Percentiles rank a stretch among this genome's conserved stretches.
phyloP scores from a whole-genome alignment of 2,329 filamentous ascomycete species.

The Talaromyces sp. region DNA sequence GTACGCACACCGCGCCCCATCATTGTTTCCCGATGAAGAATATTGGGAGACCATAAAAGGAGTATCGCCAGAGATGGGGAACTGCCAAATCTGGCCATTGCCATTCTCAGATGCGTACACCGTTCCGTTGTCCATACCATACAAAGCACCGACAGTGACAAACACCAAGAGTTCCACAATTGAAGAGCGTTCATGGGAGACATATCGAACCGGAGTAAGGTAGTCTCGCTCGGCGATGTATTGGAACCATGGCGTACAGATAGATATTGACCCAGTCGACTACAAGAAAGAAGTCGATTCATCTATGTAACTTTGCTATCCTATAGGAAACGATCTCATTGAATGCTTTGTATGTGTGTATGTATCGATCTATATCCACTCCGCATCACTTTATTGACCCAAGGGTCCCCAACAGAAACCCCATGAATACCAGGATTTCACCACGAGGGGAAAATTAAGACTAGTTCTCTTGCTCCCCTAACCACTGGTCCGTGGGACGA shows the following conservation, averaged over 20 bases:
- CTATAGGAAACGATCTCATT: background rate
- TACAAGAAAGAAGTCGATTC: background rate
- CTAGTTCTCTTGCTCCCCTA: background rate
- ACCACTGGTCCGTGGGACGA: slow-evolving; percentile 5
- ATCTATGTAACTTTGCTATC: background rate
- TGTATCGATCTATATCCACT: background rate
- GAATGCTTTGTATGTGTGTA: background rate
- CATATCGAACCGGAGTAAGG: slow-evolving; percentile 3
- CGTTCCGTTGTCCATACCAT: slow-evolving; percentile 13
- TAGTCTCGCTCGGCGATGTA: background rate
- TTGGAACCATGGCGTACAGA: background rate
- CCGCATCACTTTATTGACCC: background rate
- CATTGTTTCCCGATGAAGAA: background rate
- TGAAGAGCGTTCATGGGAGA: background rate
- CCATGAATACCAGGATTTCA: no score
- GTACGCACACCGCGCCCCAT: slow-evolving; percentile 8
- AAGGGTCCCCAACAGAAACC: no score
- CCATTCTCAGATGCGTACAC: slow-evolving; percentile 6
- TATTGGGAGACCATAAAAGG: slow-evolving; percentile 4
- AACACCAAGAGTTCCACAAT: slow-evolving; percentile 4
- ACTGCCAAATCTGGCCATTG: slow-evolving; percentile 12
- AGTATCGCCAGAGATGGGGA: background rate
- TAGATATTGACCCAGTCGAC: background rate
- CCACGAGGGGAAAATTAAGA: no score
- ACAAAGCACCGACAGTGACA: background rate